These are phyloP conservation scores for Fonsecaea pedrosoi DNA, from an alignment of 2,329 filamentous ascomycete species.

Conservation along the genomic window DNA sequence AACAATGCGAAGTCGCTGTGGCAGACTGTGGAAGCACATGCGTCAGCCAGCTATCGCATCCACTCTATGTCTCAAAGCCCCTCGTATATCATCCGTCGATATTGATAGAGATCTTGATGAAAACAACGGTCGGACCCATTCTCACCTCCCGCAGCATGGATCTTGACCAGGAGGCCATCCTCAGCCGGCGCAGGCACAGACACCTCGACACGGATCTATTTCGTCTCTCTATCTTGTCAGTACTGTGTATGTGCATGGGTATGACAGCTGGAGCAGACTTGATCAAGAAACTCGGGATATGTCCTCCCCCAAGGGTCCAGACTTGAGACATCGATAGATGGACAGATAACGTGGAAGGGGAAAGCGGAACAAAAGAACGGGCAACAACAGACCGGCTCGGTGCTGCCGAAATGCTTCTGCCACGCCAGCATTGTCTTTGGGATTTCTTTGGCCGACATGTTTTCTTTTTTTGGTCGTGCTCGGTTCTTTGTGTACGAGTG, in stretches of 20 bases:
- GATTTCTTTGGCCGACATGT: background rate
- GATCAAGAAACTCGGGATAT: too few relatives aligned
- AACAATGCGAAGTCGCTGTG: slow-evolving; percentile 8
- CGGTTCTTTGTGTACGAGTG: too few relatives aligned
- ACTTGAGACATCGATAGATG: too few relatives aligned
- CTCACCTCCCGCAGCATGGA: slow-evolving; percentile 31
- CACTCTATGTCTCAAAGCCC: too few relatives aligned
- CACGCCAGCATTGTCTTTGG: slow-evolving; percentile 34
- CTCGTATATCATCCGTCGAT: background rate
- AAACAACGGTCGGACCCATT: background rate
- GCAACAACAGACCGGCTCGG: slow-evolving; percentile 15
- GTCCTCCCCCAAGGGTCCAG: too few relatives aligned
- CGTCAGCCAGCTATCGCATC: too few relatives aligned
- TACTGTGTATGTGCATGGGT: too few relatives aligned
- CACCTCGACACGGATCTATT: slow-evolving; percentile 26
- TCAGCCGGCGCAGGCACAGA: slow-evolving; percentile 17
- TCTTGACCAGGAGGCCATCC: slow-evolving; percentile 28
- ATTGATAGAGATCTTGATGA: background rate
- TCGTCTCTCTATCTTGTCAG: background rate
- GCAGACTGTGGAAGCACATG: background rate
- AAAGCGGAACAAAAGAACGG: too few relatives aligned
- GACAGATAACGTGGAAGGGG: too few relatives aligned
- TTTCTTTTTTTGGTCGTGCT: too few relatives aligned
- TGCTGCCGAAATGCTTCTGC: slow-evolving; percentile 32
- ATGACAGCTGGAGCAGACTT: too few relatives aligned